Conservation (phyloP, 768 basidiomycete species). For the Amanita subjunquillea region DNA sequence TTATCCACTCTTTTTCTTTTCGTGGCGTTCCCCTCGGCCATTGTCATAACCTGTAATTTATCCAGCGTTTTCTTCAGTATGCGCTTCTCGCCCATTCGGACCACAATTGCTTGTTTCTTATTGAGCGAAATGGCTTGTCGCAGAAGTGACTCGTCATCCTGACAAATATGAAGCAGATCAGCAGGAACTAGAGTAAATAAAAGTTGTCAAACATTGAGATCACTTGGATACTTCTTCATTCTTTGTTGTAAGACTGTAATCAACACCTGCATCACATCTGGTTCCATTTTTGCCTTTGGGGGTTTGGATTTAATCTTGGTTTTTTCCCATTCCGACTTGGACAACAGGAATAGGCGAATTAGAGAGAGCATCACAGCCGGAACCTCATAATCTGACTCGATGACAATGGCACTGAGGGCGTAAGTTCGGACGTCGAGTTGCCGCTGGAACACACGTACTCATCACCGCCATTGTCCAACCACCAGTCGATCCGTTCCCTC, state of each 20-base stretch:
- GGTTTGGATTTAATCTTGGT: conserved; percentile 52
- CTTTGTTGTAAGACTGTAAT: conserved; percentile 39
- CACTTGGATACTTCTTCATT: conserved; percentile 44
- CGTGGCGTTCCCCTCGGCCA: neutral
- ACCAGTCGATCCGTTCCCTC: conserved; percentile 78
- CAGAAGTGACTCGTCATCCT: conserved; percentile 44
- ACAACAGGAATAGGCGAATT: conserved; percentile 48
- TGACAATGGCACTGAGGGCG: conserved; percentile 38
- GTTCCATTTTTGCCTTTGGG: conserved; percentile 61
- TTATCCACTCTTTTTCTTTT: conserved; percentile 7
- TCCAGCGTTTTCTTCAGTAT: conserved; percentile 33
- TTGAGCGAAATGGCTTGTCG: conserved; percentile 29
- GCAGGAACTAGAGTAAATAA: neutral
- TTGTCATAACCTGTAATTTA: conserved; percentile 11
- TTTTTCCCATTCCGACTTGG: conserved; percentile 49
- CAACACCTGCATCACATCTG: conserved; percentile 33
- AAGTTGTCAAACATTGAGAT: conserved; percentile 39
- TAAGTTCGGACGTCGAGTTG: neutral
- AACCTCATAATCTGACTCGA: conserved; percentile 41
- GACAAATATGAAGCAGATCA: neutral
- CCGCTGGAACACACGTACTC: conserved; percentile 45
- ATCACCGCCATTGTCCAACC: conserved; percentile 84
- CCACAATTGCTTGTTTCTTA: conserved; percentile 53
- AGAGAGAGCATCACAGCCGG: conserved; percentile 56
- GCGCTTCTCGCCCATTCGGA: conserved; percentile 73